Base-by-base conservation (phyloP, 2,329 filamentous ascomycete genomes). In the Coleophoma cylindrospora region DNA sequence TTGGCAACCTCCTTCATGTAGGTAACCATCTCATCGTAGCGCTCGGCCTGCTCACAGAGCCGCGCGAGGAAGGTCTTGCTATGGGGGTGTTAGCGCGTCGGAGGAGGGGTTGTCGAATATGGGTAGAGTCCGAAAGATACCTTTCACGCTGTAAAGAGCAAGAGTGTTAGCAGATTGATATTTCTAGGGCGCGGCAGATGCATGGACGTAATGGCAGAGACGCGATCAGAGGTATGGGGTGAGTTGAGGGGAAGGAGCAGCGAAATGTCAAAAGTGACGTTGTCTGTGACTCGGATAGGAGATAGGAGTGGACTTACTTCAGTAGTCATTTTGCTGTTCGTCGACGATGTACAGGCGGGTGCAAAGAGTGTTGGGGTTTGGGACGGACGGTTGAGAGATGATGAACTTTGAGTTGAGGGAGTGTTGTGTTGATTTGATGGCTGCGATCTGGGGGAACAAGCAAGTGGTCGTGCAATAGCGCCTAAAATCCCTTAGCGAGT, bases 1-100 rank as follows among this genome's bases (percentile, higher is more conserved):
- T 96, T 95, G 75, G 92, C 92, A 68, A 97, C 92, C 87, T 96
- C 91, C 89, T 97, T 97, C 94, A 97, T 97, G 81, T 92, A 96
- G 70, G 86, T 91, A 66, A 97, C 92, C 92, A 97, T 97, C 79
- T 97, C 94, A 92, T 99, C 92, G 79, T 99, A 99, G 72, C 92
- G 92, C 84, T 97, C 94, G 72, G 94, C 94, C 86, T 99, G 94
- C 89, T 97, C 94, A 83, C 94, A 97, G 72, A 99, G 91, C 80
- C 94, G 87, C 75, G 94, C 94, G 74, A 97, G 90, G 84, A 97
- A 97, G 71, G 94, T 97, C 87, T 97, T 97, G 87, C 91, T 96
- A 73, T 70, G 45, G 37, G 48, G 49, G 36, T 36, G 53, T 63
- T 54, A 63, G 61, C 32, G 45, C 48, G 50, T 45, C 51, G 38